Conservation (phyloP, 768 basidiomycete genomes). For the Tubosaeta sp. region DNA sequence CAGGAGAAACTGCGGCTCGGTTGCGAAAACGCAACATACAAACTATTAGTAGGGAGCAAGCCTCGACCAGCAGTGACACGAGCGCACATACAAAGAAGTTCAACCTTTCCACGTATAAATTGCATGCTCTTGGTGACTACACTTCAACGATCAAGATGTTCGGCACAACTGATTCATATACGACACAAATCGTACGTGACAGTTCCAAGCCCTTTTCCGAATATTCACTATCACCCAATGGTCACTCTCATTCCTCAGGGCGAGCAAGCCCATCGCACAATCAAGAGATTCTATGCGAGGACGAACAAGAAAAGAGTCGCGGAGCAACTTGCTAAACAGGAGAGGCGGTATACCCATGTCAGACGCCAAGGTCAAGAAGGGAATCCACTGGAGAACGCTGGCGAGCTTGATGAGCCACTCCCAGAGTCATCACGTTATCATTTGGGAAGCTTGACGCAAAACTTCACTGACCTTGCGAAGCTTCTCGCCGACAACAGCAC, state of each 20-base stretch:
- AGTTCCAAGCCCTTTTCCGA: no score
- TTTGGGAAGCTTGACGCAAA: no score
- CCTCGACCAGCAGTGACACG: background rate
- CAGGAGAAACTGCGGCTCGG: constrained; percentile 17
- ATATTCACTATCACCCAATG: background rate
- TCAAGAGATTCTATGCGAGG: constrained; percentile 27
- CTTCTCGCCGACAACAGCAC: no score
- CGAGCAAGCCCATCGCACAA: constrained; percentile 29
- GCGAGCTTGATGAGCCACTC: no score
- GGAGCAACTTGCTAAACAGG: constrained; percentile 11
- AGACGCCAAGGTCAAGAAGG: background rate
- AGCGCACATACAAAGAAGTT: constrained; percentile 12
- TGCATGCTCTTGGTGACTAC: constrained; percentile 36
- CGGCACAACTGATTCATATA: constrained; percentile 15
- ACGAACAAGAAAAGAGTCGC: constrained; percentile 19
- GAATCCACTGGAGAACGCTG: no score
- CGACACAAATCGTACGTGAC: background rate
- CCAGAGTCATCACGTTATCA: no score
- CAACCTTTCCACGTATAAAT: constrained; percentile 33
- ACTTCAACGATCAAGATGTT: constrained; percentile 28
- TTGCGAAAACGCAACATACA: background rate
- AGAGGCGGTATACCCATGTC: constrained; percentile 2
- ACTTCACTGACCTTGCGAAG: no score
- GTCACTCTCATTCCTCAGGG: constrained; percentile 19
- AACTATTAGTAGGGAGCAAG: no score